Base-by-base conservation (phyloP, 495 filamentous ascomycete species). In the Filosporella fistucella region DNA sequence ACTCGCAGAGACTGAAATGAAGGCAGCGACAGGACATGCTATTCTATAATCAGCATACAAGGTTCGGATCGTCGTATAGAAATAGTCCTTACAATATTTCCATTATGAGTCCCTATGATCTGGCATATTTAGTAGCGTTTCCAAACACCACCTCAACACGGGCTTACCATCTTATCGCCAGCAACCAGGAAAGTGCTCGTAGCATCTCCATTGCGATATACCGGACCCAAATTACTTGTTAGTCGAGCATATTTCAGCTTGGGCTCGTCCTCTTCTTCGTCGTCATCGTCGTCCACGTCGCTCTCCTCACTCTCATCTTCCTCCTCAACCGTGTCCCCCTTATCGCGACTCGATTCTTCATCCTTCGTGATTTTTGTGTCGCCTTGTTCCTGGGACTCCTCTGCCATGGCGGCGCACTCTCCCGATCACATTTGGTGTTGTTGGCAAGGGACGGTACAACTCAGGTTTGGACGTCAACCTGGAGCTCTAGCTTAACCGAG, bases 41-140 rank as follows among this genome's bases (percentile, higher is more conserved):
- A 52, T 26, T n/a, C n/a, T n/a, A n/a, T n/a, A n/a, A n/a, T n/a
- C n/a, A n/a, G n/a, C n/a, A n/a, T n/a, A n/a, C n/a, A n/a, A n/a
- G n/a, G n/a, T n/a, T n/a, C 45, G 45, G 30, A 47, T 49, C 14
- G 39, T 42, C 23, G 44, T 26, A 32, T 14, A 36, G 46, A 21
- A 28, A 17, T 38, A 25, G 25, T 41, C 25, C 86, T 78, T 74
- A 95, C 90, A 56, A 97, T 89, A 58, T 93, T 95, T 54, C 93
- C 93, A 68, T 95, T 96, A 65, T 98, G 93, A 3, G 94, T 96
- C 54, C 93, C 93, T 52, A 94, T 71, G 45, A 97, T 85, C 88
- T 94, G 66, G 23, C 9, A 42, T 13, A 9, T 23, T 56, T 47
- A 32, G 48, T 45, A 23, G 25, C 12, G 8, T 10, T 18, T 21